These are phyloP conservation scores for Geotrichum australiense DNA, from an alignment of 1,139 yeast genomes.

Conservation along the genomic window DNA sequence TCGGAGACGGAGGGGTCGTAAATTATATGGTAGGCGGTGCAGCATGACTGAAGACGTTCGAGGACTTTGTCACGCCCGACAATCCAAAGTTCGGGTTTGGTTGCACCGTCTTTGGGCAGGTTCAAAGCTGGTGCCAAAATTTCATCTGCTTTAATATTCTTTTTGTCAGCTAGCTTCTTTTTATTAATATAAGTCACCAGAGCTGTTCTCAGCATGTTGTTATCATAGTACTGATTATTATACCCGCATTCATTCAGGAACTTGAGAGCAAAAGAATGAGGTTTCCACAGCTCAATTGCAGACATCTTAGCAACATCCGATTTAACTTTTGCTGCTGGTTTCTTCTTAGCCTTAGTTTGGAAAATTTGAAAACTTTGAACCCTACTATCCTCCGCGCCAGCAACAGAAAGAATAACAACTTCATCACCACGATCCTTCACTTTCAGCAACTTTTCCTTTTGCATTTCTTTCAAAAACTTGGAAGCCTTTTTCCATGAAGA, in stretches of 20 bases:
- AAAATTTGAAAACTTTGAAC: constrained; percentile 61
- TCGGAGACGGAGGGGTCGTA: constrained; percentile 32
- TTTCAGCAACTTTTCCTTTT: constrained; percentile 57
- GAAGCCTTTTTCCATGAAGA: constrained; percentile 88
- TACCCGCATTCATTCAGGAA: constrained; percentile 44
- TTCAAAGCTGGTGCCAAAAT: constrained; percentile 33
- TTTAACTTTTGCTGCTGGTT: constrained; percentile 6
- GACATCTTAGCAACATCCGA: constrained; percentile 17
- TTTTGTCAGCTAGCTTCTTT: constrained; percentile 42
- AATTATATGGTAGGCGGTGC: constrained; percentile 54
- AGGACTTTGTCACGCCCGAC: constrained; percentile 47
- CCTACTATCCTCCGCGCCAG: constrained; percentile 44
- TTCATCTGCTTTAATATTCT: constrained; percentile 51
- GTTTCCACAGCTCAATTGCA: constrained; percentile 27
- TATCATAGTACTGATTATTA: constrained; percentile 43
- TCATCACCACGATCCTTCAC: constrained; percentile 77
- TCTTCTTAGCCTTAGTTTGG: constrained; percentile 36
- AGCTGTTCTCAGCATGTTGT: constrained; percentile 46
- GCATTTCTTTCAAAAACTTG: constrained; percentile 79
- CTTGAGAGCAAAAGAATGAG: constrained; percentile 24
- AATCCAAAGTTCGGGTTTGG: constrained; percentile 13
- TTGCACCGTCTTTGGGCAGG: constrained; percentile 15
- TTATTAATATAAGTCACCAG: constrained; percentile 51
- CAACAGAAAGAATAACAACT: constrained; percentile 46
- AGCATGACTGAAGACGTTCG: constrained; percentile 44